phyloP scores from a whole-genome alignment of 352 stramenopile species.

The Peronospora farinosa region DNA sequence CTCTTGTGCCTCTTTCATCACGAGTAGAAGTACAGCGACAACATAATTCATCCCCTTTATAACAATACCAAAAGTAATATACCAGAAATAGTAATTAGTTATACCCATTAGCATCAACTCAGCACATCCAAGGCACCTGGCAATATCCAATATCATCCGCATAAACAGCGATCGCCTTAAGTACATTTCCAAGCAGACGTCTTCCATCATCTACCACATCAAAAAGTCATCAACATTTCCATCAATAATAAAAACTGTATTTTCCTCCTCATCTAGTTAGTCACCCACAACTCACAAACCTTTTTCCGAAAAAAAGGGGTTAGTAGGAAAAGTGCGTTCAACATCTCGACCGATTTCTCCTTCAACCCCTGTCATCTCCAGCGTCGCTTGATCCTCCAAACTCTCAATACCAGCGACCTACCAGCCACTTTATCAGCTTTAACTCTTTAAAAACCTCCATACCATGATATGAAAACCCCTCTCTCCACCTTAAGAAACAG shows the following conservation, averaged over 20 bases:
- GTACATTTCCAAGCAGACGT: conserved; percentile 57
- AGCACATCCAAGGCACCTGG: conserved; percentile 34
- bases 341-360: conserved; percentile 75
- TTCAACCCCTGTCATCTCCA: conserved; percentile 58
- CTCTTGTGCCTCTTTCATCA: conserved; percentile 28
- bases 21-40: conserved; percentile 48
- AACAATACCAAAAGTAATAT: conserved; percentile 1
- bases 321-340: conserved; percentile 57
- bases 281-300: conserved; percentile 10
- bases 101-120: neutral
- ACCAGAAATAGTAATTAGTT: too few species aligned
- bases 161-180: conserved; percentile 57
- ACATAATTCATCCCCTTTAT: conserved; percentile 84
- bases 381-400: conserved; percentile 27
- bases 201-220: conserved; percentile 36
- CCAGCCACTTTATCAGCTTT: neutral
- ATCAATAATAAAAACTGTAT: conserved; percentile 1
- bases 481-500: conserved; percentile 30
- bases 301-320: conserved; percentile 45
- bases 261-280: too few species aligned
- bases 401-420: conserved; percentile 40
- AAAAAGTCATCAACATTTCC: conserved; percentile 8
- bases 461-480: neutral
- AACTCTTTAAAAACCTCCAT: neutral
- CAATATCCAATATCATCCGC: conserved; percentile 65